phyloP scores from a whole-genome alignment of 306 rosid genomes.

The Sophora flavescens region DNA sequence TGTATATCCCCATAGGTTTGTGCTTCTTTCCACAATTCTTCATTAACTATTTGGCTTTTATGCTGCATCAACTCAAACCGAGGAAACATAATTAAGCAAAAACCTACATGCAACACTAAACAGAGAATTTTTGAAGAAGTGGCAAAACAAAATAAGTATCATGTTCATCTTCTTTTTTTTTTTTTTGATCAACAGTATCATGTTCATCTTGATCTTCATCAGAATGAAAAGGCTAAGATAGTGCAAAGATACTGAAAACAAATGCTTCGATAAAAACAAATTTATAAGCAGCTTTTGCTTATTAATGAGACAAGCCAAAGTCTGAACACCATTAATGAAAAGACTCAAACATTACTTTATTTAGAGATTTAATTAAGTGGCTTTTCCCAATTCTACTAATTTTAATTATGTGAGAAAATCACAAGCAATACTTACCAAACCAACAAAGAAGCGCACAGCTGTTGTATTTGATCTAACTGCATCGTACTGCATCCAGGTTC shows the following conservation, averaged over 20 bases:
- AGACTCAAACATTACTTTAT: conserved; percentile 11
- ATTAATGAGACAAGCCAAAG: background rate
- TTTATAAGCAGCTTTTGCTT: conserved; percentile 13
- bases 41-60: conserved; percentile 90
- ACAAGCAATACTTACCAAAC: conserved; percentile 78
- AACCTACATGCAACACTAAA: conserved; percentile 23
- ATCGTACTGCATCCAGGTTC: conserved; percentile 99
- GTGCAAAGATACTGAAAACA: conserved; percentile 26
- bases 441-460: conserved; percentile 96
- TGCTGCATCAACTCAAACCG: conserved; percentile 73
- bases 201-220: conserved; percentile 31
- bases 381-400: conserved; percentile 26
- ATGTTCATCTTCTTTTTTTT: conserved; percentile 19
- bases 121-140: conserved; percentile 9
- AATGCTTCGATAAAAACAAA: conserved; percentile 27
- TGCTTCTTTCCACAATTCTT: conserved; percentile 96
- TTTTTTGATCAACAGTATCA: too few relatives aligned
- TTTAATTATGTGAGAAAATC: conserved; percentile 20
- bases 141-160: background rate
- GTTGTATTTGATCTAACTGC: conserved; percentile 71
- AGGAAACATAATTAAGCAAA: conserved; percentile 45
- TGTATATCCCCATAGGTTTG: conserved; percentile 91
- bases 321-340: conserved; percentile 36
- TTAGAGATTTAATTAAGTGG: background rate
- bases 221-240: conserved; percentile 26